Evolutionary conservation across 2,329 filamentous ascomycete species (phyloP), one percentile per base, ranked within the genome.

Genomic region (Xylariaceae sp.): DNA sequence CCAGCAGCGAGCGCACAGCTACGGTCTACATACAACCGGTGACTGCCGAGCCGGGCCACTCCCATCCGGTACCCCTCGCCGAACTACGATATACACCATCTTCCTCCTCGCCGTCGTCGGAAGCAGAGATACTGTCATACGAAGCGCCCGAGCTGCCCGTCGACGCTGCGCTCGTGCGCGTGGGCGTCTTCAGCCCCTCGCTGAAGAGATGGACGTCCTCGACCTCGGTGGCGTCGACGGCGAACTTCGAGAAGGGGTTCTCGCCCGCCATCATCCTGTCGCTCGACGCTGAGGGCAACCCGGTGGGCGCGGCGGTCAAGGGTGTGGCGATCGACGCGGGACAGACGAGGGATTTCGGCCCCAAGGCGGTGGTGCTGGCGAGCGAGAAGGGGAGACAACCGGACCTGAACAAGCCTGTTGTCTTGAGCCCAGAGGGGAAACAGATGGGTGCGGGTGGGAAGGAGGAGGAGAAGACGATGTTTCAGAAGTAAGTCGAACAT

Each of bases 271-370:
- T 83, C 35, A 53, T 76, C 17, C 56, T 83, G 9, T 69, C 67
- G 2, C 62, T 81, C 26, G 70, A 73, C 47, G 55, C 43, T 47
- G 28, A 55, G 46, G 43, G 68, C 6, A 59, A 61, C 6, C 61
- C 76, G 2, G 52, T 78, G 34, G 71, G 76, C 17, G 74, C 70
- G 11, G 65, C 67, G 23, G 57, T 71, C 32, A 72, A 71, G 56
- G 76, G 77, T n/a, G 70, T 77, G 14, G 58, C 58, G 50, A 75
- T 83, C 40, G 78, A 83, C 55, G 78, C 78, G 9, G 78, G 78
- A 2, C 68, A 74, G 50, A 83, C 78, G 51, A 68, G 78, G 47
- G 77, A 82, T 55, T 82, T 82, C 62, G 77, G 76, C 0, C 77
- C 79, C 31, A 69, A 76, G 63, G 75, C 73, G 6, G 58, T 69